Conservation (phyloP, 192 early-diverging fungal genomes). For the Backusella luteola region DNA sequence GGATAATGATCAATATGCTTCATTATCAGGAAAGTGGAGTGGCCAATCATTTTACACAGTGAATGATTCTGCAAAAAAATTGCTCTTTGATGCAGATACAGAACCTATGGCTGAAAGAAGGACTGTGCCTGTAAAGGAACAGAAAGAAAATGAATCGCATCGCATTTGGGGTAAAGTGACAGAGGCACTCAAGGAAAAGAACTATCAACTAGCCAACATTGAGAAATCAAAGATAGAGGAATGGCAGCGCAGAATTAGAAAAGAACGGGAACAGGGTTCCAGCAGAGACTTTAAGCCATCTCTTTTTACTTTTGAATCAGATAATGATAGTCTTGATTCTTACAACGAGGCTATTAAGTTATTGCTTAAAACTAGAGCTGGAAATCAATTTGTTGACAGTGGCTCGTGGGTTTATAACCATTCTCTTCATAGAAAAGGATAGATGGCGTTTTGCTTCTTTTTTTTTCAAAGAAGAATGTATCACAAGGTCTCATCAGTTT, state of each 20-base stretch:
- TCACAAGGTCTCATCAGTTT: no score
- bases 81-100: constrained; percentile 64
- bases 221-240: constrained; percentile 74
- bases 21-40: constrained; percentile 32
- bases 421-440: constrained; percentile 22
- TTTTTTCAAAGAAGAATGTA: no score
- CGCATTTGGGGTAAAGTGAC: constrained; percentile 66
- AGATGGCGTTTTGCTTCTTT: background rate
- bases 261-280: constrained; percentile 48
- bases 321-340: background rate
- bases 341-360: background rate
- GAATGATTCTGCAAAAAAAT: constrained; percentile 36
- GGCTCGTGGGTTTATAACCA: constrained; percentile 34
- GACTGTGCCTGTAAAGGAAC: constrained; percentile 54
- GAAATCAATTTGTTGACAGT: constrained; percentile 17
- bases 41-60: constrained; percentile 26
- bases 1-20: constrained; percentile 16
- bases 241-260: constrained; percentile 57
- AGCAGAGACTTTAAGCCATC: constrained; percentile 36
- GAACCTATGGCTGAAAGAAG: constrained; percentile 57
- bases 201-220: constrained; percentile 62
- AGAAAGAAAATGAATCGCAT: constrained; percentile 65
- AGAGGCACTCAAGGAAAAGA: constrained; percentile 58
- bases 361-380: constrained; percentile 1
- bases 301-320: constrained; percentile 28